Evolutionary conservation across 1,139 yeast species (phyloP), one percentile per base, ranked within the genome.

Genomic region (Pneumocystis jirovecii): DNA sequence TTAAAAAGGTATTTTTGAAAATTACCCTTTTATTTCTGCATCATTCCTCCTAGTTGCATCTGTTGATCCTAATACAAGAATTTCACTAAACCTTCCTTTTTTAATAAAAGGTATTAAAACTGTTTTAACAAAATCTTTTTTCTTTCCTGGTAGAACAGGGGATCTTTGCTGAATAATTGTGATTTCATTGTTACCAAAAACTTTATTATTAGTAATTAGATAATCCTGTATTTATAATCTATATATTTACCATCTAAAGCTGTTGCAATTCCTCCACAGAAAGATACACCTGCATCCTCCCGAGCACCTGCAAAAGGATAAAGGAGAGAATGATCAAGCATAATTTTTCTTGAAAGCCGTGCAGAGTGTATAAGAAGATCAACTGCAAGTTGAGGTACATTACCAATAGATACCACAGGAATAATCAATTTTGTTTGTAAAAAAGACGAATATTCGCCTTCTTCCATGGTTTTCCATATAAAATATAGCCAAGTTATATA

Each of bases 231-330:
- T 21, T 34, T 12, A 19, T 44, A 37, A 12, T 37, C 12, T 19
- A 37, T 10, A 37, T 12, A 12, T 8, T 12, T 44, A 44, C 56
- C 56, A 44, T 44, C 61, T 25, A 37, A 44, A 64, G 50, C 71
- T 67, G 68, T 56, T 66, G 70, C 25, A n/a, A 63, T 29, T 40
- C 50, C 29, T 64, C 65, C 45, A 57, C 63, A n/a, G 35, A 8
- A 44, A 7, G 39, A 12, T 3, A 40, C n/a, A 12, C 63, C 39
- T 21, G 7, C 35, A 1, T 61, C 68, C 5, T 68, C 71, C 1
- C 82, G 76, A 0, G 97, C 95, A 0, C 96, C 87, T 0, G 85
- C 85, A 76, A 91, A 89, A 2, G 98, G 96, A 71, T 87, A 88
- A 34, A 90, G 74, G 70, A 79, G 83, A 3, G 77, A 74, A 64